These are phyloP conservation scores for Fusarium camptoceras DNA, from an alignment of 2,329 filamentous ascomycete species.

Conservation along the genomic window DNA sequence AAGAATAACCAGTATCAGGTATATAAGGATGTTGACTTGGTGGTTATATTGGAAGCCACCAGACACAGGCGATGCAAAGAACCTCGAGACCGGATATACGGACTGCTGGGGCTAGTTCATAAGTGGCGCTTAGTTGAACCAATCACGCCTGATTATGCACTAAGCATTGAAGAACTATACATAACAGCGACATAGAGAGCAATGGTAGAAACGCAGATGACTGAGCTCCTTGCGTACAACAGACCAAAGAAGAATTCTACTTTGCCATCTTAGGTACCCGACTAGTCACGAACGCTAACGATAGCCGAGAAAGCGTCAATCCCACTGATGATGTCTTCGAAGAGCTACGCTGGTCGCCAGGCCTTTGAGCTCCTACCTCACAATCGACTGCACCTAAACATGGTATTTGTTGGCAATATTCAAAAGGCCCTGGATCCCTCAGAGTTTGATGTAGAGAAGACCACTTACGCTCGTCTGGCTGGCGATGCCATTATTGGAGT, in stretches of 20 bases:
- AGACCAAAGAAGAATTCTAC: neutral
- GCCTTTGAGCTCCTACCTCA: neutral
- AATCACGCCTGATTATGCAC: neutral
- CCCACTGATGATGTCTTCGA: neutral
- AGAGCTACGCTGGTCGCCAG: neutral
- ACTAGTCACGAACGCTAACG: neutral
- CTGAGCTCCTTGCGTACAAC: neutral
- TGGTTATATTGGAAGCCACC: neutral
- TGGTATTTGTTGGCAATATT: neutral
- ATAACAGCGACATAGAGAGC: neutral
- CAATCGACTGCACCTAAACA: neutral
- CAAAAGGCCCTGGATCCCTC: neutral
- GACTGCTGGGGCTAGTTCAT: neutral
- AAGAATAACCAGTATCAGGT: neutral
- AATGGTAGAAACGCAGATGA: neutral
- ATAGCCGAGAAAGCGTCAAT: neutral
- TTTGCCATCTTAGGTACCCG: neutral
- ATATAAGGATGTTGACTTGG: neutral
- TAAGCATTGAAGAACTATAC: neutral
- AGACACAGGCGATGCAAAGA: neutral
- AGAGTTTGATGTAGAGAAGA: neutral
- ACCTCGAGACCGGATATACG: neutral
- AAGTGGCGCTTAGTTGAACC: neutral
- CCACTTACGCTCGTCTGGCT: neutral
- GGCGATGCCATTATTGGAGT: neutral